phyloP scores from a whole-genome alignment of 116 monocot species.

The Posidonia oceanica region DNA sequence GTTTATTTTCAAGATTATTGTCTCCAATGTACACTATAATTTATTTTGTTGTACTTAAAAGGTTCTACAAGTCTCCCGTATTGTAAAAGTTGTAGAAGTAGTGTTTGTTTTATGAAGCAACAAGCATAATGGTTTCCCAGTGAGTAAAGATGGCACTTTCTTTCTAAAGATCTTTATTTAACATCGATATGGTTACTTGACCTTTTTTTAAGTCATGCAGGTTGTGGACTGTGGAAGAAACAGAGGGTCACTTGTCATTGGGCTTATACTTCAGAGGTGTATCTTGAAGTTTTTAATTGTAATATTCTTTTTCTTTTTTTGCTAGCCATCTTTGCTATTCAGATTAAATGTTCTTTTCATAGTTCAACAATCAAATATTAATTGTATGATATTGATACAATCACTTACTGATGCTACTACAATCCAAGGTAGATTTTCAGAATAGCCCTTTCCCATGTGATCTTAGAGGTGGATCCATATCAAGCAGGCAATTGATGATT shows the following conservation, averaged over 20 bases:
- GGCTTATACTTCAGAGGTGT: constrained; percentile 90
- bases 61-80: constrained; percentile 71
- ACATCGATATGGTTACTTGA: not conserved
- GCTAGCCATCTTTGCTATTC: not conserved
- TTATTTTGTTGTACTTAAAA: constrained; percentile 12
- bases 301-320: not conserved
- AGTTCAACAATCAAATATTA: not conserved
- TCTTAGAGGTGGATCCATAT: constrained; percentile 26
- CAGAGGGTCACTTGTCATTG: constrained; percentile 74
- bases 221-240: constrained; percentile 59
- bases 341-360: not conserved
- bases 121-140: constrained; percentile 96
- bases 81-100: constrained; percentile 75
- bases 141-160: constrained; percentile 26
- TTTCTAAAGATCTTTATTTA: not conserved
- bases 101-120: constrained; percentile 60
- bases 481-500: constrained; percentile 45
- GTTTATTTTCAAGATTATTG: not conserved
- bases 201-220: constrained; percentile 19
- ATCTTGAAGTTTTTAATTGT: not conserved
- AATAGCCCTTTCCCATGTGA: constrained; percentile 76
- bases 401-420: constrained; percentile 87
- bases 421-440: constrained; percentile 95
- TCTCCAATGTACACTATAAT: not conserved
- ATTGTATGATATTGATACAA: constrained; percentile 28